Evolutionary conservation across 2,329 filamentous ascomycete species (phyloP).

Genomic region (Cladophialophora immunda): DNA sequence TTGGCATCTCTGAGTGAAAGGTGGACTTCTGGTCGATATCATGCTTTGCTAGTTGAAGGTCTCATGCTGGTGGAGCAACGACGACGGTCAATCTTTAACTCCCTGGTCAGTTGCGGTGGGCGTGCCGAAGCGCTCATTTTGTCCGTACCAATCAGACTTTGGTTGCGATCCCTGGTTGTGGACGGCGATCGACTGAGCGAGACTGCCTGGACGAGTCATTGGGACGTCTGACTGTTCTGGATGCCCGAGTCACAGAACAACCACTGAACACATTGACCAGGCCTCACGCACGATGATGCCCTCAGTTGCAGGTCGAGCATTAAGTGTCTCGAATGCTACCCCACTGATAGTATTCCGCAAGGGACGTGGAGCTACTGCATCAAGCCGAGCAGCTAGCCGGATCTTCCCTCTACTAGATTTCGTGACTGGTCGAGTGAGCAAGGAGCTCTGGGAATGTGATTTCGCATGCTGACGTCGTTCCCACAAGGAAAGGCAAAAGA

Average conservation of each 20-base stretch:
- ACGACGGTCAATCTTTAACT: neutral
- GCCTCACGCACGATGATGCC: slow-evolving; percentile 1
- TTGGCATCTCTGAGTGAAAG: slow-evolving; percentile 5
- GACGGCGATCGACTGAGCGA: neutral
- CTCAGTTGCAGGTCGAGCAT: slow-evolving; percentile 15
- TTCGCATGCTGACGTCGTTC: slow-evolving; percentile 32
- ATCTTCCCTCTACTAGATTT: slow-evolving; percentile 20
- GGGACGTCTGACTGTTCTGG: slow-evolving; percentile 1
- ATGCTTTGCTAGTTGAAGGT: slow-evolving; percentile 1
- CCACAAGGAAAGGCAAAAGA: neutral
- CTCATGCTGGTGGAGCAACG: neutral
- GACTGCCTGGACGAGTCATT: slow-evolving; percentile 20
- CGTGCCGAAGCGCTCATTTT: neutral
- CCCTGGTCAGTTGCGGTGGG: neutral
- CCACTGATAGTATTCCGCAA: slow-evolving; percentile 30
- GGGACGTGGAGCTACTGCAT: slow-evolving; percentile 31
- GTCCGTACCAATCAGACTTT: neutral
- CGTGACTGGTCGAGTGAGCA: slow-evolving; percentile 20
- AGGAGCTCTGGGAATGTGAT: slow-evolving; percentile 7
- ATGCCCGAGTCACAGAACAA: slow-evolving; percentile 22
- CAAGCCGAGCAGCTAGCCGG: slow-evolving; percentile 26
- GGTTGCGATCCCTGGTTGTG: neutral
- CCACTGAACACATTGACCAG: slow-evolving; percentile 6
- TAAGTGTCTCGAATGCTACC: slow-evolving; percentile 10
- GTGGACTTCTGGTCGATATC: neutral